phyloP scores from a whole-genome alignment of 805 yeast genomes.

The Lachancea waltii region DNA sequence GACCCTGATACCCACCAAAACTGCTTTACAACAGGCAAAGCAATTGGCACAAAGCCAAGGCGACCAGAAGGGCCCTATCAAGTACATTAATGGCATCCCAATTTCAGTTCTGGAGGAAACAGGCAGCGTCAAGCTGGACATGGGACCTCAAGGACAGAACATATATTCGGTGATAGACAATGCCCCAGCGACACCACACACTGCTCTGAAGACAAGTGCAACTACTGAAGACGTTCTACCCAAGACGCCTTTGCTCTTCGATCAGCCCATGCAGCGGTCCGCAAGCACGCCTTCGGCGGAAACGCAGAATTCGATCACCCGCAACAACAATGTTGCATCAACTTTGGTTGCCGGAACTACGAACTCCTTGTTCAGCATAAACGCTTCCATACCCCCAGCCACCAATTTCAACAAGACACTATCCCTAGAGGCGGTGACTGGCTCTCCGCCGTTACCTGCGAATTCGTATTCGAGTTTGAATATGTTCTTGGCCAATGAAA shows the following conservation, averaged over 20 bases:
- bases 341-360: slow-evolving; percentile 9
- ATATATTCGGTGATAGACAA: background rate
- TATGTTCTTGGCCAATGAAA: slow-evolving; percentile 10
- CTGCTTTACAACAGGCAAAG: slow-evolving; percentile 46
- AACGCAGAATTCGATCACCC: slow-evolving; percentile 2
- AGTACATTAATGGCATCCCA: slow-evolving; percentile 64
- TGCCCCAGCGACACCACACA: slow-evolving; percentile 8
- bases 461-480: slow-evolving; percentile 14
- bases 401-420: slow-evolving; percentile 13
- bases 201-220: slow-evolving; percentile 2
- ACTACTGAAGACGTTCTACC: slow-evolving; percentile 1
- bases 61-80: slow-evolving; percentile 28
- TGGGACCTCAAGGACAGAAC: background rate
- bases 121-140: slow-evolving; percentile 47
- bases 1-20: slow-evolving; percentile 79
- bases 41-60: slow-evolving; percentile 22
- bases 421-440: slow-evolving; percentile 3
- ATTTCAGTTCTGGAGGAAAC: slow-evolving; percentile 71
- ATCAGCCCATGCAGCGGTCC: slow-evolving; percentile 9
- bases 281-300: slow-evolving; percentile 9
- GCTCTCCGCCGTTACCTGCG: slow-evolving; percentile 3
- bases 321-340: slow-evolving; percentile 6
- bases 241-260: slow-evolving; percentile 5
- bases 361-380: slow-evolving; percentile 17
- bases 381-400: slow-evolving; percentile 15